phyloP scores from a whole-genome alignment of 2,329 filamentous ascomycete genomes.

The Fusarium multiceps region DNA sequence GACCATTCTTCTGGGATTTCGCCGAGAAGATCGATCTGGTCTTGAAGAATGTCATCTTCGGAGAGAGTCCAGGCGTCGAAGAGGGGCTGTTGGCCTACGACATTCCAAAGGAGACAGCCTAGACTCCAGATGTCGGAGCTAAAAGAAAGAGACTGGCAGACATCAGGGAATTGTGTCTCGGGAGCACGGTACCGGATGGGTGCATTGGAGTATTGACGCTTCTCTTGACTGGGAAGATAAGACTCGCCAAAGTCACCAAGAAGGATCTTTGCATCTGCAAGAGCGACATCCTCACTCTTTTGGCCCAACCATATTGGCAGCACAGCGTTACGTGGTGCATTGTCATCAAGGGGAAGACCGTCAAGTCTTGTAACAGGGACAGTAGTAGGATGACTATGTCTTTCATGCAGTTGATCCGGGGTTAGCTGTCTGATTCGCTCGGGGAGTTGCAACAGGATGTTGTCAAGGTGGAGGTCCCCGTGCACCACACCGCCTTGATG shows the following conservation, averaged over 20 bases:
- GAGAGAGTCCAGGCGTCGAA: slow-evolving; percentile 39
- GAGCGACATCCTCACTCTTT: slow-evolving; percentile 34
- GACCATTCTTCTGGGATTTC: slow-evolving; percentile 38
- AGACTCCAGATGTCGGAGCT: slow-evolving; percentile 39
- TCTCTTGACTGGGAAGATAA: slow-evolving; percentile 27
- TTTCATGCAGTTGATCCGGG: slow-evolving; percentile 32
- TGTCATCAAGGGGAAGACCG: slow-evolving; percentile 34
- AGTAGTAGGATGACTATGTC: slow-evolving; percentile 26
- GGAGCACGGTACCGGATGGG: slow-evolving; percentile 37
- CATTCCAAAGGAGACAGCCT: slow-evolving; percentile 39
- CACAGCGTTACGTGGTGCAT: slow-evolving; percentile 31
- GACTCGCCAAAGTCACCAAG: slow-evolving; percentile 41
- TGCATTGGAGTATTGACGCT: slow-evolving; percentile 35
- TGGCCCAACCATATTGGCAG: slow-evolving; percentile 38
- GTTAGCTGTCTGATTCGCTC: slow-evolving; percentile 29
- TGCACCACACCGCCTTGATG: slow-evolving; percentile 39
- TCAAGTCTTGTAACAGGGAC: slow-evolving; percentile 38
- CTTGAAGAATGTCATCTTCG: slow-evolving; percentile 36
- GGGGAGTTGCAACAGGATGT: slow-evolving; percentile 36
- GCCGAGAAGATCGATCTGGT: slow-evolving; percentile 36
- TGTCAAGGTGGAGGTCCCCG: slow-evolving; percentile 40
- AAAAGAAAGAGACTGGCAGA: slow-evolving; percentile 33
- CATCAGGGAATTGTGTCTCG: slow-evolving; percentile 36
- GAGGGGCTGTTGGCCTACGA: slow-evolving; percentile 34
- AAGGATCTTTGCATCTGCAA: slow-evolving; percentile 34